These are phyloP conservation scores for Vigna mungo DNA, from an alignment of 306 rosid genomes.

Conservation along the genomic window DNA sequence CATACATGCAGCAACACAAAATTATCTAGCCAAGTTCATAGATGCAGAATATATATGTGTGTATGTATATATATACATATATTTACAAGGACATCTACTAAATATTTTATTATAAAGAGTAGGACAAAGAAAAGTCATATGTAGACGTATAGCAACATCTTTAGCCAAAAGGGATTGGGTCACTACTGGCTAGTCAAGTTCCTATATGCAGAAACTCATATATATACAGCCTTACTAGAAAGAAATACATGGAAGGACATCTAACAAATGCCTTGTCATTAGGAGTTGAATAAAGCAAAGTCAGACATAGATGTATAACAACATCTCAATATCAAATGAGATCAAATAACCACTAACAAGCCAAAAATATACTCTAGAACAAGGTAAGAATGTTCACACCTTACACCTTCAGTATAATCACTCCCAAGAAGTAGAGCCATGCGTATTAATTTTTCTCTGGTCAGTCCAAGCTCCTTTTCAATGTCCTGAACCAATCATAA, in stretches of 20 bases:
- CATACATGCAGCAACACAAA: constrained; percentile 41
- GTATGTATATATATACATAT: neutral
- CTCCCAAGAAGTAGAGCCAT: constrained; percentile 96
- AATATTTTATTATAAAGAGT: neutral
- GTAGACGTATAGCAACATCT: constrained; percentile 28
- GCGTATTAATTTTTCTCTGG: constrained; percentile 77
- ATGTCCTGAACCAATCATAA: constrained; percentile 67
- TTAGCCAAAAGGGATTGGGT: too few species aligned
- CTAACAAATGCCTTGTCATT: neutral
- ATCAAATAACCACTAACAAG: constrained; percentile 29
- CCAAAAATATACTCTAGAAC: constrained; percentile 37
- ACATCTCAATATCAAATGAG: constrained; percentile 28
- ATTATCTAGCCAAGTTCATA: constrained; percentile 39
- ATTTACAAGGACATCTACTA: neutral
- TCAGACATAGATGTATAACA: constrained; percentile 19
- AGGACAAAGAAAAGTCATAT: constrained; percentile 15
- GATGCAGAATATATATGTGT: constrained; percentile 10
- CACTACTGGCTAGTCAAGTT: constrained; percentile 34
- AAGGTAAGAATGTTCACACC: constrained; percentile 58
- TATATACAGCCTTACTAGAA: constrained; percentile 34
- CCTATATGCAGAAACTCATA: constrained; percentile 18
- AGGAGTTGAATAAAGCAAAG: constrained; percentile 3
- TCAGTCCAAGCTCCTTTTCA: constrained; percentile 91
- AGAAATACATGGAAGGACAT: constrained; percentile 22
- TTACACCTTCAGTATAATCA: constrained; percentile 97